Evolutionary conservation across 768 basidiomycete species (phyloP).

Genomic region (Tephrocybe sp.): DNA sequence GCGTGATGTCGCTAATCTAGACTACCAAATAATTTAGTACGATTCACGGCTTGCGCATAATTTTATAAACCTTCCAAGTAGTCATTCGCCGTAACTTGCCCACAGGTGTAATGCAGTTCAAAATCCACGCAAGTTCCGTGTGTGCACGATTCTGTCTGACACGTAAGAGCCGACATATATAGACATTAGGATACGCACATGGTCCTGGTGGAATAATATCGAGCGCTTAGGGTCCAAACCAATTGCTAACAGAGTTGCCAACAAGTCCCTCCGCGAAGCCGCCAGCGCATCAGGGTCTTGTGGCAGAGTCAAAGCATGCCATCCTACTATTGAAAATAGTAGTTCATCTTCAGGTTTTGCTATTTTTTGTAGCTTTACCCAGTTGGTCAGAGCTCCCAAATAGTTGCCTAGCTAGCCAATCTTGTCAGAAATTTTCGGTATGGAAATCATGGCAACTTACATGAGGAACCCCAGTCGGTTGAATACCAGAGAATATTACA

Average conservation of each 20-base stretch:
- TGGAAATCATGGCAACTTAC: constrained; percentile 40
- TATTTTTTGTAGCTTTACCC: constrained; percentile 77
- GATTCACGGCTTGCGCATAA: background rate
- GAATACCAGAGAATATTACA: constrained; percentile 87
- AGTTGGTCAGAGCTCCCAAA: constrained; percentile 86
- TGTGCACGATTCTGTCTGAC: constrained; percentile 72
- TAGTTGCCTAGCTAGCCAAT: constrained; percentile 85
- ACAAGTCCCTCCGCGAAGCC: constrained; percentile 68
- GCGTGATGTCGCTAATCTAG: constrained; percentile 69
- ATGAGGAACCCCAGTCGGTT: constrained; percentile 90
- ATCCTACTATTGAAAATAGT: constrained; percentile 87
- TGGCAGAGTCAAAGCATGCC: constrained; percentile 92
- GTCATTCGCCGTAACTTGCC: constrained; percentile 90
- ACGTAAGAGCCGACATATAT: background rate
- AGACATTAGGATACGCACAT: constrained; percentile 48
- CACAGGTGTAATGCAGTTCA: constrained; percentile 82
- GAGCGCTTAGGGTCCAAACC: constrained; percentile 79
- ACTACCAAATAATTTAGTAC: constrained; percentile 39
- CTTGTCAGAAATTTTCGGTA: constrained; percentile 9
- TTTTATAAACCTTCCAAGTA: constrained; percentile 81
- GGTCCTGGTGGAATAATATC: constrained; percentile 85
- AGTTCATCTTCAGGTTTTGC: constrained; percentile 60
- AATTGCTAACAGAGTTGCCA: constrained; percentile 81
- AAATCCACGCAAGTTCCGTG: constrained; percentile 85
- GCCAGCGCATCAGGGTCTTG: constrained; percentile 72